A percentile compares a stretch with the other conserved stretches of the same genome.
Evolutionary conservation across 169 alveolate species (phyloP).

Genomic region (Eimeria falciformis): DNA sequence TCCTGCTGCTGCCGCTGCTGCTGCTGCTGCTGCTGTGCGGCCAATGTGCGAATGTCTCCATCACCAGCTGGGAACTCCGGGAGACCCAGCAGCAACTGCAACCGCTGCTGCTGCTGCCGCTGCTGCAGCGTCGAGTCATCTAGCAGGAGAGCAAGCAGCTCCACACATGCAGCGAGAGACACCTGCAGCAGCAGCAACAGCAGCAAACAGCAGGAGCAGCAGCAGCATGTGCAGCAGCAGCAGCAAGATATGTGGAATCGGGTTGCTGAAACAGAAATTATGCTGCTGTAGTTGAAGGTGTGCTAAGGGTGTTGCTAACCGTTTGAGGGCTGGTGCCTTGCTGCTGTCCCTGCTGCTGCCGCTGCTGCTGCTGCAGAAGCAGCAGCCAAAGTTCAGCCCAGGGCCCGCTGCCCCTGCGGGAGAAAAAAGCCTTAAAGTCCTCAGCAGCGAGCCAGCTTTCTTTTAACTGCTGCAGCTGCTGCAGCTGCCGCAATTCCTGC

Average conservation of each 20-base stretch:
- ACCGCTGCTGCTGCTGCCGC: conserved; percentile 7
- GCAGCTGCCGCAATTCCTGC: conserved; percentile 37
- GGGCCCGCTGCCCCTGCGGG: conserved; percentile 30
- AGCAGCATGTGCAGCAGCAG: not conserved
- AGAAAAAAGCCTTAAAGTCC: conserved; percentile 15
- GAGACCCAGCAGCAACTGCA: not conserved
- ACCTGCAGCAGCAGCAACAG: conserved; percentile 63
- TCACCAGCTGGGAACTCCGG: not conserved
- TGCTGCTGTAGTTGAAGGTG: not conserved
- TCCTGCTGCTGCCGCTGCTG: conserved; percentile 45
- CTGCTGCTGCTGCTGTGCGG: not conserved
- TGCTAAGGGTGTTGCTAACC: not conserved
- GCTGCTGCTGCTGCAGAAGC: conserved; percentile 57
- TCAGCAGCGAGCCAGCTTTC: not conserved
- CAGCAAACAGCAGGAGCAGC: not conserved
- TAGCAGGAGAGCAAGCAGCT: conserved; percentile 15
- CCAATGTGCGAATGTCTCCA: not conserved
- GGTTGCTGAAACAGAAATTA: not conserved
- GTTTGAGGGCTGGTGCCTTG: not conserved
- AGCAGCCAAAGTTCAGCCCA: conserved; percentile 49
- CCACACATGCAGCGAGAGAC: conserved; percentile 36
- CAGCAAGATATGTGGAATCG: not conserved
- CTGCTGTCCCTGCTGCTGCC: not conserved
- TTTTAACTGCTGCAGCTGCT: conserved; percentile 43
- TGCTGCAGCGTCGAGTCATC: conserved; percentile 28